Evolutionary conservation across 805 yeast species (phyloP).

Genomic region (Ogataea philodendri): DNA sequence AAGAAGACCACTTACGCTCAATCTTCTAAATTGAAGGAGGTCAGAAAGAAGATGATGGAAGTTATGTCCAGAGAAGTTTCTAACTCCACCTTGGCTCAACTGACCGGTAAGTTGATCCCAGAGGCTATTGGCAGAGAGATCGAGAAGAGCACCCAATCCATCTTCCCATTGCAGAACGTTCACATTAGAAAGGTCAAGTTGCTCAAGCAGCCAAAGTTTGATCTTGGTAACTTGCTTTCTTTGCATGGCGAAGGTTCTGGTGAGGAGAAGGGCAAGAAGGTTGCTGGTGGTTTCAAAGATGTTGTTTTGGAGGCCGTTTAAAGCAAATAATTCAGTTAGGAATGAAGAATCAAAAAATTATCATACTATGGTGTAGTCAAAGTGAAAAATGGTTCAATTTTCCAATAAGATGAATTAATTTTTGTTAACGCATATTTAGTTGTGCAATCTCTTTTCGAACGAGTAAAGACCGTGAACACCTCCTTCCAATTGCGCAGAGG

Average conservation of each 20-base stretch:
- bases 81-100: conserved; percentile 92
- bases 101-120: conserved; percentile 95
- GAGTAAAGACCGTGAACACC: conserved; percentile 96
- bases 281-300: conserved; percentile 93
- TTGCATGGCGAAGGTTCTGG: conserved; percentile 94
- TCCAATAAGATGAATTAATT: too few species aligned
- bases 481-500: conserved; percentile 98
- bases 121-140: conserved; percentile 99
- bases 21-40: conserved; percentile 94
- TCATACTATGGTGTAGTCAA: too few species aligned
- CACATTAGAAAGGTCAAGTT: conserved; percentile 98
- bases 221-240: conserved; percentile 92
- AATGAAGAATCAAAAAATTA: too few species aligned
- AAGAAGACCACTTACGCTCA: conserved; percentile 98
- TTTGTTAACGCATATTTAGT: conserved; percentile 38
- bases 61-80: conserved; percentile 96
- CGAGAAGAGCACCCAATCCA: conserved; percentile 90
- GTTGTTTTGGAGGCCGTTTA: conserved; percentile 97
- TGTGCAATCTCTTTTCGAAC: conserved; percentile 95
- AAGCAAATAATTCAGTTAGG: conserved; percentile 24
- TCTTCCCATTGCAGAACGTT: conserved; percentile 97
- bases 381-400: too few species aligned
- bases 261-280: conserved; percentile 98
- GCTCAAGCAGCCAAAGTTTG: conserved; percentile 98
- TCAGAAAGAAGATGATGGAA: conserved; percentile 95